Evolutionary conservation across 208 protist species (phyloP).

Genomic region (Herpetomonas tarakana): DNA sequence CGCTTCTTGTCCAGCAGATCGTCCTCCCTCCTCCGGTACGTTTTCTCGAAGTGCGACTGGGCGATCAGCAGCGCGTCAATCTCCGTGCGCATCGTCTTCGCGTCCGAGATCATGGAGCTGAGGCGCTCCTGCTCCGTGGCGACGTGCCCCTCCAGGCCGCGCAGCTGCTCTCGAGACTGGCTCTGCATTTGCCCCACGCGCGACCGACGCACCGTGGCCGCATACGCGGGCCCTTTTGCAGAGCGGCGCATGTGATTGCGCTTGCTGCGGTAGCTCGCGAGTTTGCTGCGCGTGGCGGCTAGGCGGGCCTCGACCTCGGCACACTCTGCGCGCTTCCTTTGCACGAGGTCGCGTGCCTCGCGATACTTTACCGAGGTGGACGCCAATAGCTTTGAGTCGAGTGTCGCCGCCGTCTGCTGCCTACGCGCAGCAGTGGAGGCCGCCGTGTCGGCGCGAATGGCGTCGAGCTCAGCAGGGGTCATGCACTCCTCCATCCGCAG

Average conservation of each 20-base stretch:
- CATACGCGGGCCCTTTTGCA: not conserved
- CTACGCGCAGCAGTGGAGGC: constrained; percentile 5
- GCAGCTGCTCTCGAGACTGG: constrained; percentile 64
- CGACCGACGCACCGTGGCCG: not conserved
- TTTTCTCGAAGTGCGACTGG: constrained; percentile 84
- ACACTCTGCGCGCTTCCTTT: constrained; percentile 41
- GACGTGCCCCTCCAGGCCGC: constrained; percentile 86
- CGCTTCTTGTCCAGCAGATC: constrained; percentile 88
- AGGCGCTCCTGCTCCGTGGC: constrained; percentile 83
- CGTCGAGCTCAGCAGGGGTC: constrained; percentile 23
- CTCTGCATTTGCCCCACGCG: constrained; percentile 6
- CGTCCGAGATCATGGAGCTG: constrained; percentile 63
- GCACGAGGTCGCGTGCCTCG: constrained; percentile 29
- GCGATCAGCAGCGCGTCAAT: constrained; percentile 91
- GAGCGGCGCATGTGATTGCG: not conserved
- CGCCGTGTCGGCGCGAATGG: not conserved
- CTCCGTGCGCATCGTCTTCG: constrained; percentile 67
- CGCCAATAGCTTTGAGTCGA: constrained; percentile 46
- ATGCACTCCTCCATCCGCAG: constrained; percentile 76
- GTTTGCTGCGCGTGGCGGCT: constrained; percentile 22
- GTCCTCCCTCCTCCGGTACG: constrained; percentile 77
- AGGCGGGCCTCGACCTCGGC: constrained; percentile 39
- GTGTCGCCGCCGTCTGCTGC: not conserved
- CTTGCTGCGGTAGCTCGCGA: constrained; percentile 18
- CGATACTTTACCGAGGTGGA: constrained; percentile 56